Evolutionary conservation across 768 basidiomycete genomes (phyloP).

Genomic region (Mycena galopus): DNA sequence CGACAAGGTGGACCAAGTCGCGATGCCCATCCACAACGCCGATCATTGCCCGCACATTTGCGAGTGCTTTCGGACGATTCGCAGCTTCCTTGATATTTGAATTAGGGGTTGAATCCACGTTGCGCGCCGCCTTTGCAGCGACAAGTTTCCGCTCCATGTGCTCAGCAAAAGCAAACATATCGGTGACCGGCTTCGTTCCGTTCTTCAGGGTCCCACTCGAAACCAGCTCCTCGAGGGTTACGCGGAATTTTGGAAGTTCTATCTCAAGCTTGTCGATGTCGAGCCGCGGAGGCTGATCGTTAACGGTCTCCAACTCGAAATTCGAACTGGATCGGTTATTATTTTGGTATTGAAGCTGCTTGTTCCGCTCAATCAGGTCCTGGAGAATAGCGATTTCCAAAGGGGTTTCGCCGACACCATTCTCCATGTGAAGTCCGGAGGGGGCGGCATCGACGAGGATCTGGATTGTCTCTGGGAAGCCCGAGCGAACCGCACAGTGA

Average conservation of each 20-base stretch:
- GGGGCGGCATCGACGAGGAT: conserved; percentile 55
- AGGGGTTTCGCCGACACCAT: conserved; percentile 61
- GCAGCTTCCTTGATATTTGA: conserved; percentile 16
- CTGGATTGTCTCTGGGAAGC: conserved; percentile 51
- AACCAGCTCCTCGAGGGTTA: conserved; percentile 42
- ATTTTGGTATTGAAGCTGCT: conserved; percentile 1
- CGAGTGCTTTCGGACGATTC: conserved; percentile 31
- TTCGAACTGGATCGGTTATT: not conserved
- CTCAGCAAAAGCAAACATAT: conserved; percentile 43
- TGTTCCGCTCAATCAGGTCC: conserved; percentile 43
- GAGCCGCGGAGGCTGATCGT: conserved; percentile 33
- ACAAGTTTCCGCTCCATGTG: conserved; percentile 46
- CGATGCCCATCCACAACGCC: conserved; percentile 36
- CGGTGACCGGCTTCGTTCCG: conserved; percentile 39
- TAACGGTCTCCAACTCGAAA: conserved; percentile 26
- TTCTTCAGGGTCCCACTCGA: conserved; percentile 40
- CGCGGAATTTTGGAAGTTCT: conserved; percentile 43
- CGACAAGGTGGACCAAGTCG: conserved; percentile 51
- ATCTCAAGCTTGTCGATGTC: conserved; percentile 34
- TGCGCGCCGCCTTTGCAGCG: conserved; percentile 36
- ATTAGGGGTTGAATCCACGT: conserved; percentile 22
- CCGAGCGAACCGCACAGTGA: conserved; percentile 58
- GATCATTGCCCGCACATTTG: conserved; percentile 37
- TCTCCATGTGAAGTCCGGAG: conserved; percentile 60
- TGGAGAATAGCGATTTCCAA: conserved; percentile 52